Percentiles rank a stretch among this genome's conserved stretches.
These are phyloP conservation scores for Elsinoe necatrix DNA, from an alignment of 2,329 filamentous ascomycete species.

Conservation along the genomic window DNA sequence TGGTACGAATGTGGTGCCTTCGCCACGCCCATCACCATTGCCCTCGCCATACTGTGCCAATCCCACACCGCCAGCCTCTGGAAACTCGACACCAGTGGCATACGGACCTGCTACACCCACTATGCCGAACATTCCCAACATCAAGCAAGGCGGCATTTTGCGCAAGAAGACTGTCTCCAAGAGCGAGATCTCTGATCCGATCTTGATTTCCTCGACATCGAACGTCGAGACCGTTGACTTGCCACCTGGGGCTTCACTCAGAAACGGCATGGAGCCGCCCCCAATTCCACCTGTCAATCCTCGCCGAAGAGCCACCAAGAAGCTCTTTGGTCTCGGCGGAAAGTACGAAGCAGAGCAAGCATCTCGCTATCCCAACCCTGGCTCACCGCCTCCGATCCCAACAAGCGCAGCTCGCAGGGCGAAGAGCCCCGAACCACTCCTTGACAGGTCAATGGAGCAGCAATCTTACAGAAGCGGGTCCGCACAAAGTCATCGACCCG, in stretches of 20 bases:
- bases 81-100: constrained; percentile 34
- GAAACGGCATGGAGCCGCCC: constrained; percentile 44
- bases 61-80: constrained; percentile 43
- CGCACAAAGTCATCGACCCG: constrained; percentile 1
- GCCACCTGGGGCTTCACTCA: constrained; percentile 46
- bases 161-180: constrained; percentile 54
- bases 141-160: constrained; percentile 16
- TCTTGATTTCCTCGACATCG: constrained; percentile 46
- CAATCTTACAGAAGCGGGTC: background rate
- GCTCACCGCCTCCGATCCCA: constrained; percentile 11
- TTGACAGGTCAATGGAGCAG: constrained; percentile 1
- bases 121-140: constrained; percentile 19
- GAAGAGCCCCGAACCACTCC: constrained; percentile 3
- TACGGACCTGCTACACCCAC: constrained; percentile 25
- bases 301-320: constrained; percentile 41
- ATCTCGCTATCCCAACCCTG: constrained; percentile 10
- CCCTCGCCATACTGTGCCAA: constrained; percentile 40
- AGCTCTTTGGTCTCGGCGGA: constrained; percentile 25
- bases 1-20: constrained; percentile 26
- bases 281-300: constrained; percentile 54
- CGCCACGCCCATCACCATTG: constrained; percentile 8
- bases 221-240: constrained; percentile 51
- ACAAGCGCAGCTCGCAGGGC: constrained; percentile 6
- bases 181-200: constrained; percentile 53
- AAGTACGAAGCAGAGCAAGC: background rate